Base-by-base conservation (phyloP, 108 stramenopile genomes). In the Nitzschia palea region DNA sequence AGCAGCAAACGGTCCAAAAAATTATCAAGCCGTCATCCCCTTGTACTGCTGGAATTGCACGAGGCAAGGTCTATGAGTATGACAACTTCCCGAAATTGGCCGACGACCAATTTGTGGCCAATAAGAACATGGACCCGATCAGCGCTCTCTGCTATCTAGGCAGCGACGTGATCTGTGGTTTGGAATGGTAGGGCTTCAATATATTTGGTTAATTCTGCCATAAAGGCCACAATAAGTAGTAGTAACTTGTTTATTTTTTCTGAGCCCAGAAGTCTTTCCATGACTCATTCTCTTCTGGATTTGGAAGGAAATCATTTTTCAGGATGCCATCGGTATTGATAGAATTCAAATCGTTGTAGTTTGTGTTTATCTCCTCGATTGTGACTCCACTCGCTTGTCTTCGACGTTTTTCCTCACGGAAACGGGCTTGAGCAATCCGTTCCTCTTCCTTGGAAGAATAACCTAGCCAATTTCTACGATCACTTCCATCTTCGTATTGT, bases 391-490 rank as follows among this genome's bases (percentile, higher is more conserved):
- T 29, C 14, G 29, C 40, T 32, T 60, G 57, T 27, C 31, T 52
- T 17, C 43, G 20, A 10, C 35, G 37, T 40, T 76, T 63, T 44
- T 70, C 68, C 67, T 79, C 37, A 57, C 71, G 33, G 14, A 37
- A 65, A 40, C 77, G 74, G 42, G 79, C 70, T 44, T 72, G 75
- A 29, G 80, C 67, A 25, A 36, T 64, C 3, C 35, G 18, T 50
- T 86, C 84, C 44, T 86, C 88, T 65, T 90, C 80, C 66, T 83
- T 68, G 26, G 80, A 75, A 0, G 68, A 52, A 66, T 85, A 87
- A 0, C 88, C 88, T 2, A 90, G 72, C 88, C 86, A 90, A 52
- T 82, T 73, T 65, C 86, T 68, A 51, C 88, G 80, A 57, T 84
- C 82, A 40, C 65, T 66, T 12, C 80, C 82, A 37, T 74, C 56